Conservation (phyloP, 1,284 basidiomycete genomes). For the Ceratobasidium sp. region DNA sequence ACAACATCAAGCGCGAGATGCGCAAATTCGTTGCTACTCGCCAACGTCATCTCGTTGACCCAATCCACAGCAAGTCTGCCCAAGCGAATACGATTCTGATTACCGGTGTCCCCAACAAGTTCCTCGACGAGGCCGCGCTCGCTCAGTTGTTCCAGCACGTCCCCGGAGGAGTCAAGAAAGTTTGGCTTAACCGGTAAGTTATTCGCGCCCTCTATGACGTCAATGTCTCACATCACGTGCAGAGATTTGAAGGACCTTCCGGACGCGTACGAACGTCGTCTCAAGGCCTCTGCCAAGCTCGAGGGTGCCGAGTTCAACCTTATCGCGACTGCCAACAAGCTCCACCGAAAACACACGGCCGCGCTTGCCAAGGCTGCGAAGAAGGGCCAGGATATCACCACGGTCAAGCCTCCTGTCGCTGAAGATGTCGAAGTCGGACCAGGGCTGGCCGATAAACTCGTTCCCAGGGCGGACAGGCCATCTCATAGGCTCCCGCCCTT, state of each 20-base stretch:
- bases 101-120: slow-evolving; percentile 75
- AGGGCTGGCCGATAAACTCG: slow-evolving; percentile 65
- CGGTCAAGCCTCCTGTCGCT: slow-evolving; percentile 37
- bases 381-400: slow-evolving; percentile 46
- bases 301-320: slow-evolving; percentile 74
- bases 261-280: slow-evolving; percentile 69
- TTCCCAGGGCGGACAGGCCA: slow-evolving; percentile 69
- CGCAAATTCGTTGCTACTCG: slow-evolving; percentile 73
- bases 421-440: slow-evolving; percentile 53
- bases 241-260: slow-evolving; percentile 73
- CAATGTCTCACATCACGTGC: slow-evolving; percentile 40
- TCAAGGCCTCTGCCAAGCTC: slow-evolving; percentile 70
- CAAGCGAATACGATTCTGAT: slow-evolving; percentile 85
- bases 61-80: slow-evolving; percentile 71
- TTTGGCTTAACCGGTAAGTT: slow-evolving; percentile 77
- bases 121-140: slow-evolving; percentile 72
- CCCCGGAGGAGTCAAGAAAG: slow-evolving; percentile 80
- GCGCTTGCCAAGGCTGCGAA: slow-evolving; percentile 54
- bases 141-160: slow-evolving; percentile 75
- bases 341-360: slow-evolving; percentile 53
- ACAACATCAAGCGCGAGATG: slow-evolving; percentile 76
- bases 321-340: slow-evolving; percentile 67
- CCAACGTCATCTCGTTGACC: slow-evolving; percentile 76
- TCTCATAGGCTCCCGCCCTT: slow-evolving; percentile 68
- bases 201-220: neutral